Base-by-base conservation (phyloP, 768 basidiomycete species). In the Trametes elegans region DNA sequence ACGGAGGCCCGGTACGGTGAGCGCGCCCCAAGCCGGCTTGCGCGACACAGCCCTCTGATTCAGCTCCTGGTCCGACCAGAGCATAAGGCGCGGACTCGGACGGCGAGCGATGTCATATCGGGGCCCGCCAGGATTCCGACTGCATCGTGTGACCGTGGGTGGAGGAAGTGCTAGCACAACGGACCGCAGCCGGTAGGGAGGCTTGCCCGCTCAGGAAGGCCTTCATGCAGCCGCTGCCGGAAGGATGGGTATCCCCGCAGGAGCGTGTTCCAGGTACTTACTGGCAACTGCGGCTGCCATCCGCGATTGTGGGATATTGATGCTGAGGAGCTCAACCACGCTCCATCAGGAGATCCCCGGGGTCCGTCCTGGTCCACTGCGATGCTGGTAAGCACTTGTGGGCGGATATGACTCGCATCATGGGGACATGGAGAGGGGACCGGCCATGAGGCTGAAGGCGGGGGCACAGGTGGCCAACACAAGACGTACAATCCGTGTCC, bases 231-330 rank as follows among this genome's bases (percentile, higher is more conserved):
- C 10, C 50, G 19, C 28, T 43, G 39, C 11, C 41, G 29, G 31
- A 18, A 43, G 41, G 50, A 52, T 40, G n/a, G n/a, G n/a, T n/a
- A 52, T 52, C 50, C 31, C 50, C 50, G 50, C 41, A 16, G n/a
- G n/a, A n/a, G n/a, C 50, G 43, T 24, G 50, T 52, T 52, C 50
- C 7, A 52, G 50, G 41, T n/a, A n/a, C n/a, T n/a, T n/a, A n/a
- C n/a, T n/a, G n/a, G n/a, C n/a, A 32, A 35, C 50, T 21, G 23
- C 5, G 38, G 19, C 7, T 34, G 10, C 6, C 40, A 35, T 24
- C 28, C 13, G n/a, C 31, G 40, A 52, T 52, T 16, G 29, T 41
- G 23, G 21, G 32, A 11, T 11, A 27, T n/a, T n/a, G n/a, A 23
- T 28, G n/a, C 18, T 35, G 27, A 42, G 41, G 16, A 31, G 21